Percentiles rank a stretch among this genome's conserved stretches.
phyloP scores from a whole-genome alignment of 768 basidiomycete species.

The Trichaptum fuscoviolaceum region DNA sequence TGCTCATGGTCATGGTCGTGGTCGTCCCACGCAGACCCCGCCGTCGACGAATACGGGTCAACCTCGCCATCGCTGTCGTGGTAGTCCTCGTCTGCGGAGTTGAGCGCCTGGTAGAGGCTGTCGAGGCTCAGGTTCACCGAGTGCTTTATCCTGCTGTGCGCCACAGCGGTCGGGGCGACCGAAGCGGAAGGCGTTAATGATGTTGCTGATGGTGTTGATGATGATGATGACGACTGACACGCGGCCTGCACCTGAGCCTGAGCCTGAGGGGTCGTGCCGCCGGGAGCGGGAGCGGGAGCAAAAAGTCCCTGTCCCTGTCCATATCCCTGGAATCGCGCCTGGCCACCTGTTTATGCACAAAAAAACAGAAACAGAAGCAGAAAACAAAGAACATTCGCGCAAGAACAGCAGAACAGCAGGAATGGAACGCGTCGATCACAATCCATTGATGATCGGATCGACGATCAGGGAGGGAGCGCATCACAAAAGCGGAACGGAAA shows the following conservation, averaged over 20 bases:
- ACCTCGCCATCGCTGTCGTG: not conserved
- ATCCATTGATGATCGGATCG: too few relatives aligned
- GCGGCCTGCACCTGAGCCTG: too few relatives aligned
- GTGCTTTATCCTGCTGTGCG: not conserved
- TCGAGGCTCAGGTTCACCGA: not conserved
- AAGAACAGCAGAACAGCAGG: not conserved
- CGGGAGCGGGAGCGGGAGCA: too few relatives aligned
- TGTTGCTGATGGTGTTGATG: too few relatives aligned
- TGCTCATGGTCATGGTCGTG: not conserved
- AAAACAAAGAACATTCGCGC: too few relatives aligned
- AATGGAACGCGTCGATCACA: too few relatives aligned
- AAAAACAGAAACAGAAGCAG: not conserved
- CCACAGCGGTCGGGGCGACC: not conserved
- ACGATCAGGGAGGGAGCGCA: not conserved
- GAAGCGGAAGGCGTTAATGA: not conserved
- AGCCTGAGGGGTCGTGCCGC: too few relatives aligned
- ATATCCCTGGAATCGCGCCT: not conserved
- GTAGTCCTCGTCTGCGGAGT: not conserved
- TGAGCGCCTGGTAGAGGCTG: not conserved
- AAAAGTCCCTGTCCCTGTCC: not conserved
- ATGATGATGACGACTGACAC: not conserved
- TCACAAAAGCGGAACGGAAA: not conserved
- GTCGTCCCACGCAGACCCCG: not conserved
- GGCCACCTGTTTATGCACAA: not conserved
- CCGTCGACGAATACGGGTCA: not conserved